Percentiles rank a stretch among this genome's conserved stretches.
Evolutionary conservation across 495 filamentous ascomycete species (phyloP).

Genomic region (Hypoxylon fuscum): DNA sequence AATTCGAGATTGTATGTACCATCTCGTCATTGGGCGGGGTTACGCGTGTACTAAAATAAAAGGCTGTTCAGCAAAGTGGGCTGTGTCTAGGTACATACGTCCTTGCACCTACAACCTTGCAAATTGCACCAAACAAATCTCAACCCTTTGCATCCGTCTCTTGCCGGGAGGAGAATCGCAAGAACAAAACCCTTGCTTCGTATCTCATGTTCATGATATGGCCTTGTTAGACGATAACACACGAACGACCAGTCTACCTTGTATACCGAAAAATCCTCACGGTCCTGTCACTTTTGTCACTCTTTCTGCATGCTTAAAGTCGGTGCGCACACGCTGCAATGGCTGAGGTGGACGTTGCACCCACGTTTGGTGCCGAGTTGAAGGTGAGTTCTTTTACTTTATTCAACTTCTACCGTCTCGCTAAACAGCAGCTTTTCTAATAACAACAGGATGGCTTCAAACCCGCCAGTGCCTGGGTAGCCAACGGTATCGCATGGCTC

Average conservation of each 20-base stretch:
- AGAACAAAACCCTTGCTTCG: neutral
- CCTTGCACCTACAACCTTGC: too few relatives aligned
- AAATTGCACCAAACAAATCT: conserved; percentile 12
- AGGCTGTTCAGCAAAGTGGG: conserved; percentile 15
- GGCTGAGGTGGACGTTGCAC: conserved; percentile 77
- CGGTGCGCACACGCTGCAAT: conserved; percentile 55
- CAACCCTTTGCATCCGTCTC: conserved; percentile 24
- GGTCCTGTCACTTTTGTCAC: conserved; percentile 4
- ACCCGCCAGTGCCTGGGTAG: conserved; percentile 89
- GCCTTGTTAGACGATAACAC: conserved; percentile 32
- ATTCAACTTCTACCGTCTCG: neutral
- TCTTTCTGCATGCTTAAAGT: conserved; percentile 31
- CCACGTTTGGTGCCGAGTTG: conserved; percentile 87
- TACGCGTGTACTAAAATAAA: conserved; percentile 14
- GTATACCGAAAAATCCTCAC: conserved; percentile 13
- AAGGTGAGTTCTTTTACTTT: conserved; percentile 67
- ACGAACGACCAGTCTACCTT: conserved; percentile 16
- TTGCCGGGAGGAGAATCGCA: neutral
- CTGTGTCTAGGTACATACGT: too few relatives aligned
- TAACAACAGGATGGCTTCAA: conserved; percentile 86
- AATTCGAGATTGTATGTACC: too few relatives aligned
- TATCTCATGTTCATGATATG: conserved; percentile 35
- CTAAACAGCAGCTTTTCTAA: conserved; percentile 32
- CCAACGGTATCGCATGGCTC: conserved; percentile 89
- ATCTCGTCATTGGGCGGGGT: conserved; percentile 20